Evolutionary conservation across 208 protist genomes (phyloP), one percentile per base, ranked within the genome.

Genomic region (Acanthamoeba royreba): DNA sequence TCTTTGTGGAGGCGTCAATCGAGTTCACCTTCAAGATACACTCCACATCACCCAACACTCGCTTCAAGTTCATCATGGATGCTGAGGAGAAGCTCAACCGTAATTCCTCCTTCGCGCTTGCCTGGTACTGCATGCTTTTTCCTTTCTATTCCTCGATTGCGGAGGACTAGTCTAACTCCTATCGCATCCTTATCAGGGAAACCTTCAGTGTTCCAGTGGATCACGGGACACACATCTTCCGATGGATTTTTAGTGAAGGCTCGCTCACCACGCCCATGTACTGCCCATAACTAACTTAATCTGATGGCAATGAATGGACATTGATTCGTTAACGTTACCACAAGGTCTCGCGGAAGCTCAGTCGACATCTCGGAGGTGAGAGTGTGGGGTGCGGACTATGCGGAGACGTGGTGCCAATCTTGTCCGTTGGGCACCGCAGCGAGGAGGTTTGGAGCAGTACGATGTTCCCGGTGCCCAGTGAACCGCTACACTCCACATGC

Each of bases 21-120:
- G 81, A 58, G 46, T 88, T 88, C 46, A 35, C 43, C 47, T 88
- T 35, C 52, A 88, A 88, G 52, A n/a, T 88, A 19, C 45, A 88
- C 46, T 88, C 81, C 17, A 63, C 33, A 31, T 88, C 81, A 25
- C 4, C 69, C 11, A 33, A 40, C 52, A 88, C 35, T 40, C 9
- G 2, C 13, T 28, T 88, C 15, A 58, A 2, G 15, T 88, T 88
- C 13, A 61, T 88, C 81, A 58, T 88, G 13, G 81, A 88, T 31
- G 28, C 38, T 19, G 81, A 88, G 33, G 25, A 61, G 52, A 33
- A n/a, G 81, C 52, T 88, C 15, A 22, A 13, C 25, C 33, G 15
- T 0, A 55, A 88, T 40, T 53, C 81, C 45, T 61, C 46, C n/a
- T 61, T 15, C 81, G 38, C 45, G 15, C n/a, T 88, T 22, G 9